phyloP scores from a whole-genome alignment of 164 flowering plant species.

The Sedum album region DNA sequence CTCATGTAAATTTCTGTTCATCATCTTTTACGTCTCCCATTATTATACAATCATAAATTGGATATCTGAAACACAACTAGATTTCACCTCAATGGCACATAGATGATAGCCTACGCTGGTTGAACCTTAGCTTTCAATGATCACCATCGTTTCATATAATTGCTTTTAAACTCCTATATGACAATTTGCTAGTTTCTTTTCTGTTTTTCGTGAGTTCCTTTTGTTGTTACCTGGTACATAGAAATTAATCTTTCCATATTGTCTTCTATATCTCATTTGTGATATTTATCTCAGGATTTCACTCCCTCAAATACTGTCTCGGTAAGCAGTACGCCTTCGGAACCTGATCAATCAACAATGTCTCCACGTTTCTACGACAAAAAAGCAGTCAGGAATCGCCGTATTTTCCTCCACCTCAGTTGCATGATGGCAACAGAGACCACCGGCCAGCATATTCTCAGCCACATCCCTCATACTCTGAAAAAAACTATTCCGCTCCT shows the following conservation, averaged over 20 bases:
- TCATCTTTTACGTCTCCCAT: not conserved
- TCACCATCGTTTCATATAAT: not conserved
- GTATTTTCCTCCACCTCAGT: slow-evolving; percentile 17
- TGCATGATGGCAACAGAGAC: slow-evolving; percentile 19
- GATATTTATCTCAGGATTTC: slow-evolving; percentile 43
- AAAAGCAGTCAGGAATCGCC: slow-evolving; percentile 21
- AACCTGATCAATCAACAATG: slow-evolving; percentile 20
- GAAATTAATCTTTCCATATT: not conserved
- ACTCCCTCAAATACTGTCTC: slow-evolving; percentile 28
- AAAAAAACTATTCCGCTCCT: slow-evolving; percentile 32
- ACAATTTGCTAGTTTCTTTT: not conserved
- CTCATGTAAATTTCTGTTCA: slow-evolving; percentile 42
- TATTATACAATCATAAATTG: not conserved
- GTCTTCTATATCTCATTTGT: not conserved
- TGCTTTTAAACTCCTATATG: not conserved
- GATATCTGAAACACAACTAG: not conserved
- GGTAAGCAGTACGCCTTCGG: slow-evolving; percentile 21
- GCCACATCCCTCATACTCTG: slow-evolving; percentile 20
- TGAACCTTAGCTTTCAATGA: not conserved
- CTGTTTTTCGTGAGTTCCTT: not conserved
- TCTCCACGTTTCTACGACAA: slow-evolving; percentile 31
- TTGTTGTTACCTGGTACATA: not conserved
- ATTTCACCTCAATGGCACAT: not conserved
- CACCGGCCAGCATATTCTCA: slow-evolving; percentile 22
- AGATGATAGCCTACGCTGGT: not conserved